These are phyloP conservation scores for Micromonas pusilla DNA, from an alignment of 139 green algal genomes.

Conservation along the genomic window DNA sequence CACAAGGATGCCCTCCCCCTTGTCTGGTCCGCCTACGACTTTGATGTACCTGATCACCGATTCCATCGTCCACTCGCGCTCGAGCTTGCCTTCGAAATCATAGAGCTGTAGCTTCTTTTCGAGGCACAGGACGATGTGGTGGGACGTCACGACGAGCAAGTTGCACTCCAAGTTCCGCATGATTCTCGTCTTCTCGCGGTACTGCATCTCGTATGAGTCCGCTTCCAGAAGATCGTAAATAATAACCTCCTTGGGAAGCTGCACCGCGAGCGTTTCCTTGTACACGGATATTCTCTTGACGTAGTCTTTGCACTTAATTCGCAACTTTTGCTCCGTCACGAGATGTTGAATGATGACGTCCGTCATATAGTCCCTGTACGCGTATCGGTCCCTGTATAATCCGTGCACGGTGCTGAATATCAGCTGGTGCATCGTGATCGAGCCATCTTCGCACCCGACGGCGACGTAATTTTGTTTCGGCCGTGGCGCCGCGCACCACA, in stretches of 20 bases:
- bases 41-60: constrained; percentile 74
- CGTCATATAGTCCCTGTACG: constrained; percentile 64
- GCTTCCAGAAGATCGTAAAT: constrained; percentile 58
- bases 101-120: constrained; percentile 74
- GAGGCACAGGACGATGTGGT: constrained; percentile 69
- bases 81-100: constrained; percentile 59
- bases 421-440: constrained; percentile 60
- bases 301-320: constrained; percentile 67
- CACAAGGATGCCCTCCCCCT: constrained; percentile 64
- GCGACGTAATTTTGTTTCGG: constrained; percentile 63
- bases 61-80: constrained; percentile 67
- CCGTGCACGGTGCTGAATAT: constrained; percentile 65
- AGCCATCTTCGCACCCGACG: constrained; percentile 62
- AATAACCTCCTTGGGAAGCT: constrained; percentile 61
- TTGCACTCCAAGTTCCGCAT: constrained; percentile 70
- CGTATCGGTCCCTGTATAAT: constrained; percentile 51
- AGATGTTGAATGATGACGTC: constrained; percentile 81
- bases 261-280: constrained; percentile 68
- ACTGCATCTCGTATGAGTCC: constrained; percentile 49
- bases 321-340: constrained; percentile 66
- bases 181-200: constrained; percentile 53
- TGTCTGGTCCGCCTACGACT: constrained; percentile 54
- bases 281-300: constrained; percentile 79
- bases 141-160: constrained; percentile 66
- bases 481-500: constrained; percentile 51